Conservation (phyloP, 257 asterid species). For the Thymus quinquecostatus region DNA sequence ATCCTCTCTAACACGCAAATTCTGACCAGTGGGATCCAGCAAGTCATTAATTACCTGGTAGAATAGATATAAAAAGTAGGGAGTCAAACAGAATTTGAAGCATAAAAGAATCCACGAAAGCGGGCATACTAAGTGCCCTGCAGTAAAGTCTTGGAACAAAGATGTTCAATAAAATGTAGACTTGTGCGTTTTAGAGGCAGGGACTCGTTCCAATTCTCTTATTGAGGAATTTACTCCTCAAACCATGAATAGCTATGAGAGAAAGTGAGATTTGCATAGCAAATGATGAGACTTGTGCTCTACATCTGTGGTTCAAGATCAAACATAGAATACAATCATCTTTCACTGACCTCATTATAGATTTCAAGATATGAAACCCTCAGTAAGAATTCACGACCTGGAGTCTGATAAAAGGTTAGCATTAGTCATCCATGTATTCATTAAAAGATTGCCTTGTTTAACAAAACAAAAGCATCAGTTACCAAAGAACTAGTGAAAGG, state of each 20-base stretch:
- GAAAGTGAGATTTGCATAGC: slow-evolving; percentile 2
- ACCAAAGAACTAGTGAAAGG: background rate
- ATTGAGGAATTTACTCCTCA: slow-evolving; percentile 18
- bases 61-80: slow-evolving; percentile 23
- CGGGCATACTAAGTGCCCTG: slow-evolving; percentile 1
- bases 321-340: slow-evolving; percentile 1
- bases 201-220: slow-evolving; percentile 7
- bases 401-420: slow-evolving; percentile 69
- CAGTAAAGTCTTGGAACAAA: slow-evolving; percentile 6
- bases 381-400: slow-evolving; percentile 95
- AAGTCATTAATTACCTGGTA: slow-evolving; percentile 93
- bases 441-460: slow-evolving; percentile 7
- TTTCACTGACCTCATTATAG: slow-evolving; percentile 87
- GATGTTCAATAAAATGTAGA: background rate
- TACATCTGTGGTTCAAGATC: slow-evolving; percentile 18
- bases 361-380: slow-evolving; percentile 98
- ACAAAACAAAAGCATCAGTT: slow-evolving; percentile 23
- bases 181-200: slow-evolving; percentile 1
- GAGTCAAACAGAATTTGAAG: slow-evolving; percentile 1
- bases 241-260: slow-evolving; percentile 3
- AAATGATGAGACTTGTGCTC: slow-evolving; percentile 1
- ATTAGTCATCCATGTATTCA: slow-evolving; percentile 35
- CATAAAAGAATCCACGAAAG: slow-evolving; percentile 10
- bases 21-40: slow-evolving; percentile 98
- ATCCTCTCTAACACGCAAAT: slow-evolving; percentile 97